Percentiles rank a stretch among this genome's conserved stretches.
phyloP scores from a whole-genome alignment of 139 green algal species.

The Eudorina sp. region DNA sequence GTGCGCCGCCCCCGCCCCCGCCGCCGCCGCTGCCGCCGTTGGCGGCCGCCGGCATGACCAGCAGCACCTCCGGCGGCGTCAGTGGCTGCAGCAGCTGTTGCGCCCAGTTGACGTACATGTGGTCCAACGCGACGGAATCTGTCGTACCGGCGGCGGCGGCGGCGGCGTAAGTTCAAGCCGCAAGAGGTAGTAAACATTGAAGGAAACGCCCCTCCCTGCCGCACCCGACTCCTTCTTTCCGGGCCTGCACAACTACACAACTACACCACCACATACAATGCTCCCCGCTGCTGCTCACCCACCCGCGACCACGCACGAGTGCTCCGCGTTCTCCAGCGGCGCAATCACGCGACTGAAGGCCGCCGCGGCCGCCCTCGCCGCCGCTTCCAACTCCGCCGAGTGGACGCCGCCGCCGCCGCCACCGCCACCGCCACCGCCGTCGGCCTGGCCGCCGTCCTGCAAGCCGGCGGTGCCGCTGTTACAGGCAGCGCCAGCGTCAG shows the following conservation, averaged over 20 bases:
- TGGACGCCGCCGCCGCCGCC: neutral
- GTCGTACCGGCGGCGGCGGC: too few species aligned
- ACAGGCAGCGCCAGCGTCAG: too few species aligned
- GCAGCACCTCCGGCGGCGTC: neutral
- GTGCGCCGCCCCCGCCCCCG: too few species aligned
- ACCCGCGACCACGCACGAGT: neutral
- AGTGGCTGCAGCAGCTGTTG: conserved; percentile 12
- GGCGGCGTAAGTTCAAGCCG: too few species aligned
- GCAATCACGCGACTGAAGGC: neutral
- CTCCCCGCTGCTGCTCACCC: too few species aligned
- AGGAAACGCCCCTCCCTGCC: too few species aligned
- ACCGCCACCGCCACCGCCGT: neutral
- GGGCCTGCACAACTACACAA: too few species aligned
- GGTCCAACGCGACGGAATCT: conserved; percentile 12
- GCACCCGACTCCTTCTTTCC: too few species aligned
- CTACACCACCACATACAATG: too few species aligned
- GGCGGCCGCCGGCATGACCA: neutral
- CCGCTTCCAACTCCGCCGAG: neutral
- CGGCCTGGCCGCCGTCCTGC: too few species aligned
- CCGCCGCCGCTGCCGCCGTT: neutral
- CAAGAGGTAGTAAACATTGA: too few species aligned
- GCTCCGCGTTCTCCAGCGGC: neutral
- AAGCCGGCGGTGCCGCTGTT: too few species aligned
- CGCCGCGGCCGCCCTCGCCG: neutral
- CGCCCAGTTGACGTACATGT: neutral